Percentiles rank a stretch among this genome's conserved stretches.
These are phyloP conservation scores for Talaromyces borbonicus DNA, from an alignment of 495 filamentous ascomycete species.

Conservation along the genomic window DNA sequence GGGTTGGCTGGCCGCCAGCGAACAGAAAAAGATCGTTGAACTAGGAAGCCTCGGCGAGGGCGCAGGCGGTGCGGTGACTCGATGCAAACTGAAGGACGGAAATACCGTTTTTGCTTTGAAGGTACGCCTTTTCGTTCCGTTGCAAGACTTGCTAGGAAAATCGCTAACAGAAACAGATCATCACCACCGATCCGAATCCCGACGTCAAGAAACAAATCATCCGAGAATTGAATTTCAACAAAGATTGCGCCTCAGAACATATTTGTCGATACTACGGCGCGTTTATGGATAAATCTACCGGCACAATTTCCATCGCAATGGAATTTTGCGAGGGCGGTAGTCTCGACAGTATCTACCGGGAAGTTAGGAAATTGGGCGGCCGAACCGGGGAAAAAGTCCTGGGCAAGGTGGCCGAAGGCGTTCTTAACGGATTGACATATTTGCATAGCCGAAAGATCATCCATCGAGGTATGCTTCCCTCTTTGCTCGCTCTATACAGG, in stretches of 20 bases:
- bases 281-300: conserved; percentile 83
- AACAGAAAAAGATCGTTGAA: conserved; percentile 77
- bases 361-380: conserved; percentile 89
- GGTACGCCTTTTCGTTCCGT: conserved; percentile 41
- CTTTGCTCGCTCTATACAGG: too few species aligned
- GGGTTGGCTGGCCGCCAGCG: conserved; percentile 86
- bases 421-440: conserved; percentile 89
- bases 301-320: conserved; percentile 97
- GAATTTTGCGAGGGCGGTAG: conserved; percentile 97
- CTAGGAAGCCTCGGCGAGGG: conserved; percentile 88
- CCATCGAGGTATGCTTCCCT: conserved; percentile 55
- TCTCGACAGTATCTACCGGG: conserved; percentile 90
- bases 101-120: conserved; percentile 96
- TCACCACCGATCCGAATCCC: conserved; percentile 94
- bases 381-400: conserved; percentile 95
- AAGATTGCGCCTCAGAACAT: conserved; percentile 84
- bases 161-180: conserved; percentile 51
- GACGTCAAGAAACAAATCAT: conserved; percentile 97
- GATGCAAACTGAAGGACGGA: conserved; percentile 75
- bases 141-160: neutral
- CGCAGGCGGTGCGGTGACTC: conserved; percentile 90
- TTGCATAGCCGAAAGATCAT: conserved; percentile 96
- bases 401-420: conserved; percentile 95
- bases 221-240: conserved; percentile 93
- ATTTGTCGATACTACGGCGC: conserved; percentile 97